Base-by-base conservation (phyloP, 2,329 filamentous ascomycete genomes). In the Fusarium musae region DNA sequence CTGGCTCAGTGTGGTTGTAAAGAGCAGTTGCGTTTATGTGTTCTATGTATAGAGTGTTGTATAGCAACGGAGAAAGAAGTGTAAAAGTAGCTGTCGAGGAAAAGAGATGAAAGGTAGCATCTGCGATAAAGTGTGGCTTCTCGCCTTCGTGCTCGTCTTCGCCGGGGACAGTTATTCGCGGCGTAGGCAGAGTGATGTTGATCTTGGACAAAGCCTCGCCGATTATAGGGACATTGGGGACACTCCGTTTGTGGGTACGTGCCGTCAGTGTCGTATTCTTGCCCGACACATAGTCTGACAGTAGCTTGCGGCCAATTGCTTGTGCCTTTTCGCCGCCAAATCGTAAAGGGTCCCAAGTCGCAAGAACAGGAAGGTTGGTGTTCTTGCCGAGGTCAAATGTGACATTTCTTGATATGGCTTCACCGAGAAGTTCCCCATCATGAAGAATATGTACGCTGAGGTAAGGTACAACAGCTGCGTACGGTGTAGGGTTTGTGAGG, bases 281-380 rank as follows among this genome's bases (percentile, higher is more conserved):
- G 13, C 95, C 95, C 7, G 95, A 98, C 16, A 98, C 85, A 78
- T 96, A 98, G 76, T 93, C 90, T 5, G 94, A 97, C 15, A 98
- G 82, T 26, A 98, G 84, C 52, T 95, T 89, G 59, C 90, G 87
- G 4, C 93, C 95, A 69, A 91, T 86, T 34, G 85, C 81, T 47
- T 86, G 86, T 5, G 90, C 93, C 59, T 86, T 79, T n/a, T 85
- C 76, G 15, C 93, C 94, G 42, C 91, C 89, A 66, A 89, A 87
- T 4, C 69, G 61, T 7, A 85, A 82, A 1, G 95, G 95, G 73
- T 93, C 89, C 94, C 95, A 98, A 2, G 88, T 86, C 2, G 92
- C 92, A 30, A 88, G 87, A 21, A 96, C 88, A 4, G 87, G 76
- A 6, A 97, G 80, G 72, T 92, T 88, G 2, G 89, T 88, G 78